phyloP scores from a whole-genome alignment of 1,284 basidiomycete species.

The Lentinus polychrous region DNA sequence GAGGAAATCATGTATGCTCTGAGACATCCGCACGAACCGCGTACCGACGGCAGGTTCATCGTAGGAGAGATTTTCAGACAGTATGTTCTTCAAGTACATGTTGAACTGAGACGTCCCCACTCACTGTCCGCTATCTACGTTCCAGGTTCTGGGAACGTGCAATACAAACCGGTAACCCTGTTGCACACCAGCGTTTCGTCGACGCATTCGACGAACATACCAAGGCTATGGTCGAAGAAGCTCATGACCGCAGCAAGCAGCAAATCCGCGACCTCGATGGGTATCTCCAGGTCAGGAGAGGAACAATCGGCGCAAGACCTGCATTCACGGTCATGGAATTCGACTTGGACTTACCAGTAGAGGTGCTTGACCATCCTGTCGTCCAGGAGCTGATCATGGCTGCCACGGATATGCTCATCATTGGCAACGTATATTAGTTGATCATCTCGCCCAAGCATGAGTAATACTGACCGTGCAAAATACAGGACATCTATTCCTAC shows the following conservation, averaged over 20 bases:
- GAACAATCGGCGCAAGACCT: constrained; percentile 19
- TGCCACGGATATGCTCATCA: constrained; percentile 21
- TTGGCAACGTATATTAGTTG: constrained; percentile 21
- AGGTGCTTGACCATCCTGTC: constrained; percentile 21
- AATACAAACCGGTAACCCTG: neutral
- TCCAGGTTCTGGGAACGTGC: constrained; percentile 14
- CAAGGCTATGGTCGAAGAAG: constrained; percentile 17
- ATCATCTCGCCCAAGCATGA: neutral
- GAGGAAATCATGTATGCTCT: constrained; percentile 21
- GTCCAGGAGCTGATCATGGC: constrained; percentile 16
- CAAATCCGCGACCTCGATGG: constrained; percentile 19
- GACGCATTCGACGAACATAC: constrained; percentile 18
- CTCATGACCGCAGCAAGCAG: constrained; percentile 12
- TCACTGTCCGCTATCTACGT: too few species aligned
- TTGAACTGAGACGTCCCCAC: neutral
- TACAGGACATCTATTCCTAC: constrained; percentile 23
- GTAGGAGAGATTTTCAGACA: constrained; percentile 20
- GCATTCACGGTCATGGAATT: constrained; percentile 21
- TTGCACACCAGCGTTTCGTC: constrained; percentile 13
- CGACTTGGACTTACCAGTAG: constrained; percentile 20
- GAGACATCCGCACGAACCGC: constrained; percentile 10
- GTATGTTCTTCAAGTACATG: too few species aligned
- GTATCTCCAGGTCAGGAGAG: constrained; percentile 20
- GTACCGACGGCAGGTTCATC: constrained; percentile 9
- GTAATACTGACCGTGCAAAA: too few species aligned